Evolutionary conservation across 768 basidiomycete species (phyloP).

Genomic region (Serendipita sp.): DNA sequence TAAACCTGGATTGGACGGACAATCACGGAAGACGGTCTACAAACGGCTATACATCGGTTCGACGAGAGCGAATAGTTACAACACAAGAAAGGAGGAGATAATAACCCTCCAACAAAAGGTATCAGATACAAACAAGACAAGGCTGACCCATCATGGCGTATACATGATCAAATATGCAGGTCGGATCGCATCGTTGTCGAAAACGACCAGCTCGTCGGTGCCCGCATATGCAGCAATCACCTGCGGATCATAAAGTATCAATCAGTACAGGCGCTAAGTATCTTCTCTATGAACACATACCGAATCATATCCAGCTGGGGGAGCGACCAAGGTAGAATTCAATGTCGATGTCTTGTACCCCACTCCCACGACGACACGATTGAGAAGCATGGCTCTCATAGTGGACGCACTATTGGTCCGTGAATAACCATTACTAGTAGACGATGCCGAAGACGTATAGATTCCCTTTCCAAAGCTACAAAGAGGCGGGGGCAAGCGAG

Average conservation of each 20-base stretch:
- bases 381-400: slow-evolving; percentile 1
- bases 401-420: slow-evolving; percentile 30
- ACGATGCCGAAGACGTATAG: slow-evolving; percentile 65
- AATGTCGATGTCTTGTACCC: slow-evolving; percentile 23
- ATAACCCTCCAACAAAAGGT: too few species aligned
- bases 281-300: slow-evolving; percentile 23
- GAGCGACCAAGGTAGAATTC: slow-evolving; percentile 34
- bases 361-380: not conserved
- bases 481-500: not conserved
- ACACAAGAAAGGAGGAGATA: too few species aligned
- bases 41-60: too few species aligned
- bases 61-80: too few species aligned
- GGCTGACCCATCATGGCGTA: slow-evolving; percentile 12
- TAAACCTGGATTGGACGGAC: too few species aligned
- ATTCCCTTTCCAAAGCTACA: slow-evolving; percentile 53
- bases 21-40: too few species aligned
- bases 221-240: too few species aligned
- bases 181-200: slow-evolving; percentile 52
- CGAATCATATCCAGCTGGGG: slow-evolving; percentile 51
- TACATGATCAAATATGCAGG: slow-evolving; percentile 60
- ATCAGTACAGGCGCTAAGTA: too few species aligned
- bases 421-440: slow-evolving; percentile 28
- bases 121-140: too few species aligned
- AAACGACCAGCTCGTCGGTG: slow-evolving; percentile 49
- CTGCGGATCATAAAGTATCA: too few species aligned